Percentiles rank a stretch among this genome's conserved stretches.
Conservation (phyloP, 345 rosid species). For the Populus euphratica region DNA sequence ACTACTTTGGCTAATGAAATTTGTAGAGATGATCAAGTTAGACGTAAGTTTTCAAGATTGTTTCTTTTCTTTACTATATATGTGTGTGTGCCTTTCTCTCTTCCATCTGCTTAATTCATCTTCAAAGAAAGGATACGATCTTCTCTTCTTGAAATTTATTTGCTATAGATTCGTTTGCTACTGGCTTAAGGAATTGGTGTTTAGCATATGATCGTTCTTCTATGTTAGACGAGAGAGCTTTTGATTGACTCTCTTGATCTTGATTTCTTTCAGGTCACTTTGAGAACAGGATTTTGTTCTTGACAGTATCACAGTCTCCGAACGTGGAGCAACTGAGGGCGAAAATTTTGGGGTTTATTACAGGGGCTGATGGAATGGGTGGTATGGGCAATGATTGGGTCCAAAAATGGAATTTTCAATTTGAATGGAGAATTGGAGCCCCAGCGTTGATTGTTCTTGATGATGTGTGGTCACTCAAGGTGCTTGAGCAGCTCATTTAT, state of each 20-base stretch:
- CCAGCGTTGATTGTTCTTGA: constrained; percentile 61
- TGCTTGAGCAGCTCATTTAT: constrained; percentile 55
- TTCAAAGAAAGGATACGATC: neutral
- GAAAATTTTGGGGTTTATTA: constrained; percentile 38
- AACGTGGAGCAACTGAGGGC: constrained; percentile 46
- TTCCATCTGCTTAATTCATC: neutral
- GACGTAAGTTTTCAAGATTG: constrained; percentile 38
- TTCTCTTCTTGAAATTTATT: neutral
- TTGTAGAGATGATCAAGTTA: constrained; percentile 55
- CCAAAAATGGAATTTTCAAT: constrained; percentile 39
- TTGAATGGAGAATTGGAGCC: constrained; percentile 23
- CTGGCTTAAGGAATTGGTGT: neutral
- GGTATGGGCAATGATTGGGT: constrained; percentile 14
- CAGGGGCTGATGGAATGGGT: constrained; percentile 36
- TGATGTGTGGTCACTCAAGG: constrained; percentile 73
- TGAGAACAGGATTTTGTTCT: constrained; percentile 49
- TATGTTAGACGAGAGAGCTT: neutral
- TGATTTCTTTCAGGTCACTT: constrained; percentile 44
- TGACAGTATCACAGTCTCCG: constrained; percentile 87
- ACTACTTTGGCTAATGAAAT: constrained; percentile 77
- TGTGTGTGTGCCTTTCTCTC: neutral
- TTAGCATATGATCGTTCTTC: neutral
- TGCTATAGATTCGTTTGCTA: neutral
- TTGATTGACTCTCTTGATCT: neutral
- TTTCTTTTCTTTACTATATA: neutral